phyloP scores from a whole-genome alignment of 805 yeast species.

The Candida vaughaniae region DNA sequence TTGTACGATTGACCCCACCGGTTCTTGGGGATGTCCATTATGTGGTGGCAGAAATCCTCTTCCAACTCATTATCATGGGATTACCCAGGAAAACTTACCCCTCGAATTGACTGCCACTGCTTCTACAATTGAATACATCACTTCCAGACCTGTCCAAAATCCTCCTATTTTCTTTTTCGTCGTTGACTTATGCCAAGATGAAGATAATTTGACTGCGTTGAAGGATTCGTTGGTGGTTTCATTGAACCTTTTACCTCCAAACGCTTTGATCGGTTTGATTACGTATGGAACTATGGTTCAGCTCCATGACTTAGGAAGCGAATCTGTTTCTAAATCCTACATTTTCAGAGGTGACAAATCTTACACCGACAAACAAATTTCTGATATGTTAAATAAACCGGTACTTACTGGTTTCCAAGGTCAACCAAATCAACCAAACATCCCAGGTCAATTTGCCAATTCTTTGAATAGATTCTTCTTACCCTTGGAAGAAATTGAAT shows the following conservation, averaged over 20 bases:
- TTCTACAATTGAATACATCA: slow-evolving; percentile 53
- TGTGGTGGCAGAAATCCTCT: slow-evolving; percentile 49
- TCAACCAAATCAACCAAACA: slow-evolving; percentile 3
- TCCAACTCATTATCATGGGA: slow-evolving; percentile 23
- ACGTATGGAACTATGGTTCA: slow-evolving; percentile 61
- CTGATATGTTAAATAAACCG: slow-evolving; percentile 17
- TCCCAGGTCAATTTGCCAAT: slow-evolving; percentile 10
- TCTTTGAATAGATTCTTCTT: slow-evolving; percentile 40
- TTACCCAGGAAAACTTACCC: slow-evolving; percentile 25
- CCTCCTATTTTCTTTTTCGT: slow-evolving; percentile 53
- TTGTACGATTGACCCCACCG: slow-evolving; percentile 32
- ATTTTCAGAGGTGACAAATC: slow-evolving; percentile 58
- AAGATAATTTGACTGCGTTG: slow-evolving; percentile 46
- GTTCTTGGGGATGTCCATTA: slow-evolving; percentile 56
- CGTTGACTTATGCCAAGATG: slow-evolving; percentile 57
- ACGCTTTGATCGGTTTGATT: slow-evolving; percentile 56
- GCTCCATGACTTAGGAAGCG: slow-evolving; percentile 50
- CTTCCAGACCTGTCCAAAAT: slow-evolving; percentile 36
- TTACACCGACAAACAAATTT: slow-evolving; percentile 47
- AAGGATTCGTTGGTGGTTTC: slow-evolving; percentile 46
- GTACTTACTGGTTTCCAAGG: slow-evolving; percentile 8
- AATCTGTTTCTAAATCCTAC: slow-evolving; percentile 28
- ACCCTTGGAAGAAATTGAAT: slow-evolving; percentile 50
- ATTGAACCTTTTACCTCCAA: slow-evolving; percentile 50
- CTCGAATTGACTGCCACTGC: slow-evolving; percentile 37